Percentiles rank a stretch among this genome's conserved stretches.
These are phyloP conservation scores for Backusella luteola DNA, from an alignment of 192 early-diverging fungal genomes.

Conservation along the genomic window DNA sequence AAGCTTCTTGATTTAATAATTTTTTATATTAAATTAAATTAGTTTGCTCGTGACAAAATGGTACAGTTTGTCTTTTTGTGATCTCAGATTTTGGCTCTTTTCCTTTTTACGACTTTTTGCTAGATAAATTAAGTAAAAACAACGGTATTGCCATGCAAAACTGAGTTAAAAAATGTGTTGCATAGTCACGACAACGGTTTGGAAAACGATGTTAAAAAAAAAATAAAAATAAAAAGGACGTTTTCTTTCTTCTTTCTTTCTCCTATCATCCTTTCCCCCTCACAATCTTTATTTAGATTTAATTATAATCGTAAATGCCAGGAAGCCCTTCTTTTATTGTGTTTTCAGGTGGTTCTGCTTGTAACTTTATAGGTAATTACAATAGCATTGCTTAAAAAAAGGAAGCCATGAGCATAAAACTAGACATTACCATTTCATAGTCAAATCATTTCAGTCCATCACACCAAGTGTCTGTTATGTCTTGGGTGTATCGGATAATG, in stretches of 20 bases:
- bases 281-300: background rate
- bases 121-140: background rate
- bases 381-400: background rate
- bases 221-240: background rate
- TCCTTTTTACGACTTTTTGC: background rate
- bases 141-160: background rate
- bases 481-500: constrained; percentile 76
- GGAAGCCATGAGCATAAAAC: no score
- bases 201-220: background rate
- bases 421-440: constrained; percentile 8
- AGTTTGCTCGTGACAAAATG: background rate
- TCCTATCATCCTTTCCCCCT: background rate
- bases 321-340: constrained; percentile 49
- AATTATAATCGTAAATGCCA: background rate
- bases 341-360: constrained; percentile 79
- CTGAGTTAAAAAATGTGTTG: background rate
- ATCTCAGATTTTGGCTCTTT: background rate
- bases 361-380: constrained; percentile 56
- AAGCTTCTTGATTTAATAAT: background rate
- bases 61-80: background rate
- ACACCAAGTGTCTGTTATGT: constrained; percentile 66
- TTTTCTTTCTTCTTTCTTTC: background rate
- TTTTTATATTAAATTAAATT: background rate
- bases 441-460: constrained; percentile 53
- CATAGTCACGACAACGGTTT: background rate